These are phyloP conservation scores for Trypanosoma melophagium DNA, from an alignment of 208 protist genomes.

Conservation along the genomic window DNA sequence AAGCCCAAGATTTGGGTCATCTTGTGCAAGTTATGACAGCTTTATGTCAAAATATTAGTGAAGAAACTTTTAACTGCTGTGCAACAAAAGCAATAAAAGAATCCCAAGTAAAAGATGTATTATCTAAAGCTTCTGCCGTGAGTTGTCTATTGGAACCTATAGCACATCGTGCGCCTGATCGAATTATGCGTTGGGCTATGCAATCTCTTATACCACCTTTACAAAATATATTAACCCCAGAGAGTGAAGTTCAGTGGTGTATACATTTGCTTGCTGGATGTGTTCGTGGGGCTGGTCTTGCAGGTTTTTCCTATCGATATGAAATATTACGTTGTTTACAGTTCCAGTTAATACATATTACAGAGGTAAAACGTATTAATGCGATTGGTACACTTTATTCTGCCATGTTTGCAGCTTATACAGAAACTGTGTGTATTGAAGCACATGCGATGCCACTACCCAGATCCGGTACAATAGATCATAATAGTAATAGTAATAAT, in stretches of 20 bases:
- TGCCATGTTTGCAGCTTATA: conserved; percentile 22
- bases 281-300: conserved; percentile 33
- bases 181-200: conserved; percentile 39
- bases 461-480: background rate
- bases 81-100: conserved; percentile 12
- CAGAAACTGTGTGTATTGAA: conserved; percentile 16
- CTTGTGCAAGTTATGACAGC: conserved; percentile 23
- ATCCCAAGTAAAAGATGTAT: conserved; percentile 9
- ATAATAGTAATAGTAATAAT: too few relatives aligned
- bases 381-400: conserved; percentile 25
- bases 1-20: background rate
- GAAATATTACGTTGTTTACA: conserved; percentile 36
- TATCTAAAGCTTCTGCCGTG: conserved; percentile 30
- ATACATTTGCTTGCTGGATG: conserved; percentile 40
- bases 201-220: conserved; percentile 40
- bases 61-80: conserved; percentile 20
- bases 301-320: conserved; percentile 23
- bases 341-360: conserved; percentile 21
- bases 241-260: conserved; percentile 42
- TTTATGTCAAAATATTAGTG: conserved; percentile 27
- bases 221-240: conserved; percentile 16
- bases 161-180: conserved; percentile 32
- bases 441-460: conserved; percentile 3
- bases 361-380: background rate
- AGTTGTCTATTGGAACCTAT: conserved; percentile 36